Percentiles rank a stretch among this genome's conserved stretches.
Evolutionary conservation across 192 early-diverging fungal species (phyloP).

Genomic region (Radiomyces spectabilis): DNA sequence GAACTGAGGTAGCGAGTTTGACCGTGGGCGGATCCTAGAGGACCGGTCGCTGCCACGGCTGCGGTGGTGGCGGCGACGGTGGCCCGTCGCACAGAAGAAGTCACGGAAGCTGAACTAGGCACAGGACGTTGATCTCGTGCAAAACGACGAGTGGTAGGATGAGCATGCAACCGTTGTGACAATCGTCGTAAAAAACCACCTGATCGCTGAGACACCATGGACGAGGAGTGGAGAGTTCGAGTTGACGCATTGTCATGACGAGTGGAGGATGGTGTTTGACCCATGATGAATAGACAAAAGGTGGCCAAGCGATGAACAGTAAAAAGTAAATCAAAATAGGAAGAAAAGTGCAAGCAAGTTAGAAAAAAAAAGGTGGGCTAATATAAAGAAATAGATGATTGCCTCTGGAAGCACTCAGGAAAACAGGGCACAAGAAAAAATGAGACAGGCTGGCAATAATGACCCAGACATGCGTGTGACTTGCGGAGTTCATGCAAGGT

Average conservation of each 20-base stretch:
- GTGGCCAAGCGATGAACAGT: too few relatives aligned
- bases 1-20: neutral
- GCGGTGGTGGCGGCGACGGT: slow-evolving; percentile 13
- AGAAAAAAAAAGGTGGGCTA: neutral
- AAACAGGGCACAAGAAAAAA: too few relatives aligned
- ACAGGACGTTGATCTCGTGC: neutral
- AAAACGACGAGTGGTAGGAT: slow-evolving; percentile 1
- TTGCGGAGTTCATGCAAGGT: too few relatives aligned
- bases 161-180: slow-evolving; percentile 4
- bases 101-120: slow-evolving; percentile 2
- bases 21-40: too few relatives aligned
- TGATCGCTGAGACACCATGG: slow-evolving; percentile 6
- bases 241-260: slow-evolving; percentile 21
- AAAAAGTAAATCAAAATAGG: neutral
- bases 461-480: too few relatives aligned
- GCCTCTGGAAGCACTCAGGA: too few relatives aligned
- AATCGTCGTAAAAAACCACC: slow-evolving; percentile 13
- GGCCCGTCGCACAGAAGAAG: slow-evolving; percentile 14
- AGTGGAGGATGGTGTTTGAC: slow-evolving; percentile 12
- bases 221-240: slow-evolving; percentile 11
- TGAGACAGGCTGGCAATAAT: neutral
- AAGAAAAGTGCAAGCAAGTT: neutral
- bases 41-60: slow-evolving; percentile 15
- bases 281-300: slow-evolving; percentile 9
- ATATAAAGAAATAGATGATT: too few relatives aligned